These are phyloP conservation scores for Rauvolfia tetraphylla DNA, from an alignment of 257 asterid species.

Conservation along the genomic window DNA sequence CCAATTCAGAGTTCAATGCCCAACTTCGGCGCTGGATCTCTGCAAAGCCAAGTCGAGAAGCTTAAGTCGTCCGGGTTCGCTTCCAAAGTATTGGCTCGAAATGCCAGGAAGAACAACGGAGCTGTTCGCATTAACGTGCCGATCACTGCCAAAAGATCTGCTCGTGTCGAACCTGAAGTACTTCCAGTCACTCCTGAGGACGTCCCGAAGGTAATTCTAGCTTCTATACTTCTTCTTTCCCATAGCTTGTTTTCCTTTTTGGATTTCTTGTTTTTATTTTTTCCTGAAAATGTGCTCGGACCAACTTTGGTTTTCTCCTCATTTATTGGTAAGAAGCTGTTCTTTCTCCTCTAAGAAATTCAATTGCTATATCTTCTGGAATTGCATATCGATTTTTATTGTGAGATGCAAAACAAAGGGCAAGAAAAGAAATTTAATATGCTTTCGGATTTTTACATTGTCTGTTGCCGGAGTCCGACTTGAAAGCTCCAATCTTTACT, in stretches of 20 bases:
- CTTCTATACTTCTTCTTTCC: neutral
- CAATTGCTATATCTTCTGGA: neutral
- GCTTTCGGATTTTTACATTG: neutral
- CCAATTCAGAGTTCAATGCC: conserved; percentile 53
- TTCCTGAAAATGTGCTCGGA: neutral
- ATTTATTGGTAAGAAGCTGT: neutral
- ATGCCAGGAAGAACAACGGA: conserved; percentile 32
- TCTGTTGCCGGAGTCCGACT: neutral
- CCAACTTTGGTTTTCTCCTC: neutral
- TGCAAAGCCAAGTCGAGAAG: conserved; percentile 47
- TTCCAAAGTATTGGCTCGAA: conserved; percentile 37
- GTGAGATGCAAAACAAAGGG: neutral
- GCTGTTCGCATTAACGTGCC: conserved; percentile 40
- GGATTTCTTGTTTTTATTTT: neutral
- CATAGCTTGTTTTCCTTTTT: neutral
- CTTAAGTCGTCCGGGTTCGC: conserved; percentile 54
- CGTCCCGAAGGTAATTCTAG: conserved; percentile 41
- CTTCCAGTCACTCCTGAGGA: conserved; percentile 73
- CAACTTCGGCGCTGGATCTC: conserved; percentile 45
- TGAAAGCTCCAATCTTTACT: neutral
- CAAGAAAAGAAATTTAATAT: neutral
- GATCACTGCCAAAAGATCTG: conserved; percentile 49
- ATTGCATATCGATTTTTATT: neutral
- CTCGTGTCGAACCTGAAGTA: conserved; percentile 44
- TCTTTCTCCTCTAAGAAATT: neutral